phyloP scores from a whole-genome alignment of 2,329 filamentous ascomycete species.

The Phialophora macrospora region DNA sequence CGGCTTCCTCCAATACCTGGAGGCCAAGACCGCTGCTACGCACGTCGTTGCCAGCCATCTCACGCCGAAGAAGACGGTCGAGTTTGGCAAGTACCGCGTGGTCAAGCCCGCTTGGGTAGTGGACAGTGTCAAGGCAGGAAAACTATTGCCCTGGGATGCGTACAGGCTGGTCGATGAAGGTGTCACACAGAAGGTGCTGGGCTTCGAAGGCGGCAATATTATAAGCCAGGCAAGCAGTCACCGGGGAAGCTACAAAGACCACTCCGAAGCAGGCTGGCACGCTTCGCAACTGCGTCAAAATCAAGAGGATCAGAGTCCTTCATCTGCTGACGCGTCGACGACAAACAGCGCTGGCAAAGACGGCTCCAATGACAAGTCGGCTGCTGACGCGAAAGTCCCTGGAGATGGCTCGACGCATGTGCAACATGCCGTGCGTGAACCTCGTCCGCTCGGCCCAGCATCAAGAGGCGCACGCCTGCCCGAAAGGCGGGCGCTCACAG shows the following conservation, averaged over 20 bases:
- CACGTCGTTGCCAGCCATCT: constrained; percentile 92
- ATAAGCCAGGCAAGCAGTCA: constrained; percentile 68
- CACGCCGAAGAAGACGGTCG: constrained; percentile 89
- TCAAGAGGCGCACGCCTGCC: constrained; percentile 2
- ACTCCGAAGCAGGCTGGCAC: constrained; percentile 84
- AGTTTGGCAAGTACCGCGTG: constrained; percentile 85
- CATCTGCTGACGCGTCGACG: not conserved
- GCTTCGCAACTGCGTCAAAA: constrained; percentile 64
- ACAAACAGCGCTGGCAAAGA: not conserved
- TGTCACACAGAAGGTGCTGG: constrained; percentile 76
- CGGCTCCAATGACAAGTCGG: not conserved
- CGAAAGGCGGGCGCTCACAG: constrained; percentile 63
- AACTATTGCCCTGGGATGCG: constrained; percentile 80
- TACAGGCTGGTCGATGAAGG: constrained; percentile 88
- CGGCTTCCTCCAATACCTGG: constrained; percentile 90
- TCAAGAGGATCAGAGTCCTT: not conserved
- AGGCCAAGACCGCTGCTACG: constrained; percentile 91
- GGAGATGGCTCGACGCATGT: not conserved
- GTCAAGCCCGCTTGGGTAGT: constrained; percentile 95
- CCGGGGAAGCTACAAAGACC: constrained; percentile 73
- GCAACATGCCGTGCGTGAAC: not conserved
- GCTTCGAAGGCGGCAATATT: constrained; percentile 66
- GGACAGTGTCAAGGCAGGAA: constrained; percentile 82
- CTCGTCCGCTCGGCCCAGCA: not conserved
- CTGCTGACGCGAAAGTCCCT: not conserved